Evolutionary conservation across 2,329 filamentous ascomycete genomes (phyloP).

Genomic region (Nectriaceae sp.): DNA sequence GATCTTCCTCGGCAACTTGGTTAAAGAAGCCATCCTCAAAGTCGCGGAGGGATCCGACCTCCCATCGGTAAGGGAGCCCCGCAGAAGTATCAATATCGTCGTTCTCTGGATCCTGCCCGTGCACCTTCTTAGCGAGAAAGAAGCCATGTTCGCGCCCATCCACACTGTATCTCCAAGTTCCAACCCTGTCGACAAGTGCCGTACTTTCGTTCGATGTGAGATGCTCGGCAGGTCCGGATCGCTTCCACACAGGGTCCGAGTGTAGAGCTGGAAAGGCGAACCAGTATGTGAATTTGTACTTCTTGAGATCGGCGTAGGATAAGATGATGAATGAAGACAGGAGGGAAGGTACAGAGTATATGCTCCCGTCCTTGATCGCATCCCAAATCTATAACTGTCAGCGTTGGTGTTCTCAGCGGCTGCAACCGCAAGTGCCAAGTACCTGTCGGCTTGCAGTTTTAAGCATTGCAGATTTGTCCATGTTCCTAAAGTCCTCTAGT

Average conservation of each 20-base stretch:
- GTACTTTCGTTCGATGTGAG: conserved; percentile 72
- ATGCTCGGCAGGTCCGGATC: conserved; percentile 53
- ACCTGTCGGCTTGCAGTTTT: conserved; percentile 79
- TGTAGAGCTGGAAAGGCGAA: conserved; percentile 94
- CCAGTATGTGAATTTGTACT: conserved; percentile 97
- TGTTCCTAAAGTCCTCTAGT: conserved; percentile 85
- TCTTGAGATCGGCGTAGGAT: conserved; percentile 94
- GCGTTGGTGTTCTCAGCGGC: background rate
- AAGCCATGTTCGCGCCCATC: conserved; percentile 90
- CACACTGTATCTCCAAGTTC: conserved; percentile 82
- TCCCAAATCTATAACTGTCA: conserved; percentile 79
- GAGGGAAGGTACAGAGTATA: conserved; percentile 91
- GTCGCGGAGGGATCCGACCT: conserved; percentile 70
- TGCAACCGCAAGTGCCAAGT: conserved; percentile 27
- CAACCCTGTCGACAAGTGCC: conserved; percentile 76
- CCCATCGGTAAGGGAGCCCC: conserved; percentile 72
- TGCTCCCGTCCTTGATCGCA: conserved; percentile 92
- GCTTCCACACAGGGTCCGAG: conserved; percentile 81
- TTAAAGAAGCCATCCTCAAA: conserved; percentile 91
- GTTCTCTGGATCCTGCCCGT: conserved; percentile 43
- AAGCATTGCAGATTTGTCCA: conserved; percentile 78
- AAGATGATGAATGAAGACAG: conserved; percentile 87
- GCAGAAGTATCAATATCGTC: conserved; percentile 48
- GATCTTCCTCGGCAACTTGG: conserved; percentile 68
- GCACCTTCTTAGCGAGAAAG: conserved; percentile 84